Evolutionary conservation across 2,329 filamentous ascomycete genomes (phyloP).

Genomic region (Epichloe gansuensis): DNA sequence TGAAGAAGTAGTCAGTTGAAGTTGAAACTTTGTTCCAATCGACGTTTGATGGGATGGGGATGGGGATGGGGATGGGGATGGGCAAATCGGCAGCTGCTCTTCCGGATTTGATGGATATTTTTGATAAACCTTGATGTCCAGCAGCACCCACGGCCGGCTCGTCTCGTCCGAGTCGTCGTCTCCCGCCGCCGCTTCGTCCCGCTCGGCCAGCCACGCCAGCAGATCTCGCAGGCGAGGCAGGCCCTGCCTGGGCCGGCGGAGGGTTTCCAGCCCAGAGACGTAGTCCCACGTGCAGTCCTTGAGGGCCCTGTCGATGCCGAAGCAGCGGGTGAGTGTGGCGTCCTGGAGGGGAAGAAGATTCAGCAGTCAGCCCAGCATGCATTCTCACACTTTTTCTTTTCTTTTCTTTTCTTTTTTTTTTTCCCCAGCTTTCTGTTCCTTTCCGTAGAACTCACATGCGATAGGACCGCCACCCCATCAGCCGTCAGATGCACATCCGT

Average conservation of each 20-base stretch:
- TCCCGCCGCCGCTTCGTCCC: conserved; percentile 34
- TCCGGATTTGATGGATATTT: no score
- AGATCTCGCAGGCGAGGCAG: conserved; percentile 69
- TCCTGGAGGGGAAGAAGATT: conserved; percentile 38
- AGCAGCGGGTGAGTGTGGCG: conserved; percentile 65
- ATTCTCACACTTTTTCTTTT: no score
- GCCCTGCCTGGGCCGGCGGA: conserved; percentile 52
- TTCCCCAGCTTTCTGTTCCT: no score
- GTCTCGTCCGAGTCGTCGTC: conserved; percentile 30
- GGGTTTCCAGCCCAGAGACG: conserved; percentile 54
- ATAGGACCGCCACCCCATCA: conserved; percentile 76
- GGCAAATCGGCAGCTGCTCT: no score
- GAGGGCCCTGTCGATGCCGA: conserved; percentile 60
- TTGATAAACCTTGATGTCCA: conserved; percentile 66
- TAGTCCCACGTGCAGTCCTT: conserved; percentile 67
- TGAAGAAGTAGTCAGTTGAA: conserved; percentile 24
- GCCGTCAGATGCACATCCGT: conserved; percentile 76
- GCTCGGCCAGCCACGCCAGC: conserved; percentile 48
- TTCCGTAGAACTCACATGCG: conserved; percentile 48
- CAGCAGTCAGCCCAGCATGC: no score
- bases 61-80: no score
- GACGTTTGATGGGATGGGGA: no score
- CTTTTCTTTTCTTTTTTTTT: no score
- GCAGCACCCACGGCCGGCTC: conserved; percentile 63
- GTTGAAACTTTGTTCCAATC: no score